A percentile compares a stretch with the other conserved stretches of the same genome.
These are phyloP conservation scores for Boletus semigastroideus DNA, from an alignment of 1,284 basidiomycete genomes.

Conservation along the genomic window DNA sequence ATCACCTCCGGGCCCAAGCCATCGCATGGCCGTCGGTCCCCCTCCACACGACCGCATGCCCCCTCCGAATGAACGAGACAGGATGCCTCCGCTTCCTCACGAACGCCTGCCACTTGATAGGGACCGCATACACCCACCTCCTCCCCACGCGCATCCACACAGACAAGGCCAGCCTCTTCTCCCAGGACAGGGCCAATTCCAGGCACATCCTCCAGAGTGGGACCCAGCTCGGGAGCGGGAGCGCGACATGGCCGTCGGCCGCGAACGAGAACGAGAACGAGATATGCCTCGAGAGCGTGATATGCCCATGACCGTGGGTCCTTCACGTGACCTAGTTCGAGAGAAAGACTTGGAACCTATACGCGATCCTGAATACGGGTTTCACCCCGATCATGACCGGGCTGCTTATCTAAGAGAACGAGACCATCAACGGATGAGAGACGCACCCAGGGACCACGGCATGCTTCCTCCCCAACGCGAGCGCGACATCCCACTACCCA, in stretches of 20 bases:
- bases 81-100: conserved; percentile 26
- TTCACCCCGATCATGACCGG: conserved; percentile 26
- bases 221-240: conserved; percentile 24
- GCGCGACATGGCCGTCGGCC: conserved; percentile 16
- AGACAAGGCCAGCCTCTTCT: conserved; percentile 20
- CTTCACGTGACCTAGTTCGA: conserved; percentile 24
- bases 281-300: conserved; percentile 26
- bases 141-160: conserved; percentile 21
- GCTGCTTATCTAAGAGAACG: conserved; percentile 28
- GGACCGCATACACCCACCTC: conserved; percentile 29
- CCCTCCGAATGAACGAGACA: conserved; percentile 23
- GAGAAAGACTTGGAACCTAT: conserved; percentile 27
- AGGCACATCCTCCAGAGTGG: conserved; percentile 33
- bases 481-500: conserved; percentile 19
- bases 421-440: conserved; percentile 26
- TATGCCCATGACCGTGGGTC: conserved; percentile 15
- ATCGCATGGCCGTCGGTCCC: conserved; percentile 20
- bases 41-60: conserved; percentile 26
- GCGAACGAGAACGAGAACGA: conserved; percentile 27
- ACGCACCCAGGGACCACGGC: conserved; percentile 18
- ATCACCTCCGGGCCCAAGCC: conserved; percentile 25
- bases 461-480: conserved; percentile 27
- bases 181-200: conserved; percentile 35
- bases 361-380: conserved; percentile 26
- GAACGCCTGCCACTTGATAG: conserved; percentile 32